Base-by-base conservation (phyloP, 352 stramenopile genomes). In the Phytophthora multivora region DNA sequence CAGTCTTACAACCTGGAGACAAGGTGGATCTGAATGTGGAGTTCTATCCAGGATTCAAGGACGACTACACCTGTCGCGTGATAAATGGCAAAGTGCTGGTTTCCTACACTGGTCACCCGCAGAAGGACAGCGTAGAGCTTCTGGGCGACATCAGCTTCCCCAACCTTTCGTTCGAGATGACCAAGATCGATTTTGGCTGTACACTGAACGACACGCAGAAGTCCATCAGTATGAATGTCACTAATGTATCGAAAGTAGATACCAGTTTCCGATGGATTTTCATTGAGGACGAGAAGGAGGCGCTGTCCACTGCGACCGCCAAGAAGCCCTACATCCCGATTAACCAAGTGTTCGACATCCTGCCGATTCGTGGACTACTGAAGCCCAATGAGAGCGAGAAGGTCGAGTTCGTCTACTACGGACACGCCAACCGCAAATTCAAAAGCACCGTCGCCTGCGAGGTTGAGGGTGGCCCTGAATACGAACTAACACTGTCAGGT, bases 201-300 rank as follows among this genome's bases (percentile, higher is more conserved):
- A 86, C 96, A 16, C 77, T 98, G 26, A 98, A 98, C 64, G 96
- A 98, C 69, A 98, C 96, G 11, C 92, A 96, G 50, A 97, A 96
- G 53, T 87, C 90, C 18, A 79, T 97, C 51, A 69, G 59, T 13
- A 65, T 98, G 30, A 75, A 75, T 9, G 77, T 98, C 10, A 96
- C 84, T 33, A 98, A 98, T 59, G 71, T 86, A 16, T 98, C 90
- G 1, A 93, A 95, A 55, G 90, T 98, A 4, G 66, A 93, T 49
- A 96, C 87, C 18, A 70, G 64, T 21, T 98, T 97, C 51, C 74
- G 79, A 2, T 98, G 96, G 96, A 77, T 96, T n/a, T 98, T 98
- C 36, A 82, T 98, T 26, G 96, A 98, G 51, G 86, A 98, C 50
- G 88, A 93, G 43, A 86, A 88, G 35, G 90, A 96, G 25, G 66